Conservation (phyloP, 2,329 filamentous ascomycete genomes). For the Paecilomyces fulvus region DNA sequence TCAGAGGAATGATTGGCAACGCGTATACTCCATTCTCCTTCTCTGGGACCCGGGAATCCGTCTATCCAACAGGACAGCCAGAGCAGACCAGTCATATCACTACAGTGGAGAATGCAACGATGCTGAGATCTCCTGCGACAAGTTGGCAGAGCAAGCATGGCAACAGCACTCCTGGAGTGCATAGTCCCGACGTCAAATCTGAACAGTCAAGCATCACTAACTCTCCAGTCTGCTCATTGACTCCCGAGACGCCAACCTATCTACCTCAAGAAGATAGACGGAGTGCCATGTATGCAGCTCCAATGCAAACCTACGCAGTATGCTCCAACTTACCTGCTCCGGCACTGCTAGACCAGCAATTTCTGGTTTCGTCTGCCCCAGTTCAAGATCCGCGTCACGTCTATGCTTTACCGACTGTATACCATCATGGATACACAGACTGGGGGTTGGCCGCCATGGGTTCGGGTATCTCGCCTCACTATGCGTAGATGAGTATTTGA, state of each 20-base stretch:
- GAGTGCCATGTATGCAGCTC: neutral
- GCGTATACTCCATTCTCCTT: neutral
- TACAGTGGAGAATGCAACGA: neutral
- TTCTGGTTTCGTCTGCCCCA: neutral
- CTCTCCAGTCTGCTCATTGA: neutral
- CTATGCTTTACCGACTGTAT: neutral
- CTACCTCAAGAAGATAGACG: neutral
- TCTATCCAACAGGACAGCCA: neutral
- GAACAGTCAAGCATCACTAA: neutral
- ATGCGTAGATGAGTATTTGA: neutral
- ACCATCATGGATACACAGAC: neutral
- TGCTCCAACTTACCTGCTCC: neutral
- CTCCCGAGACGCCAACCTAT: neutral
- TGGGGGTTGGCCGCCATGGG: neutral
- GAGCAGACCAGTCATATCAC: neutral
- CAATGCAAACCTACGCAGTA: neutral
- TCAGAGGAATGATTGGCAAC: neutral
- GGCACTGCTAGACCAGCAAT: neutral
- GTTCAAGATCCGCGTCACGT: neutral
- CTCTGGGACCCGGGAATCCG: neutral
- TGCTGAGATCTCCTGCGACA: neutral
- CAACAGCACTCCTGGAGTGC: neutral
- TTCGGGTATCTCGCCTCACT: neutral
- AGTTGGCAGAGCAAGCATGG: neutral
- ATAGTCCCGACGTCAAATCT: neutral